phyloP scores from a whole-genome alignment of 805 yeast genomes.

The Candida broadrunensis region DNA sequence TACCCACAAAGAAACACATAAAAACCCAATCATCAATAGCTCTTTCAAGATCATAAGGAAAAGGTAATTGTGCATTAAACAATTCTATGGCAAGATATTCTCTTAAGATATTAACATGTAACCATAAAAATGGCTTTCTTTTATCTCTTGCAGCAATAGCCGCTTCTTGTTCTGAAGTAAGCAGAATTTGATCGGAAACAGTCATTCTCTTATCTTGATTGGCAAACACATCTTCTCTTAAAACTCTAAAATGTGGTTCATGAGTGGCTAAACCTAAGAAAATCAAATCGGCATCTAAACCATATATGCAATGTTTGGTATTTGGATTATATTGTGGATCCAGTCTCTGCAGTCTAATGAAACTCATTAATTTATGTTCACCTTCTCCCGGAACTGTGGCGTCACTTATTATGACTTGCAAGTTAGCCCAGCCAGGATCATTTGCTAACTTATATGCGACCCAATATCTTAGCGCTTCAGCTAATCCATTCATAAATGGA shows the following conservation, averaged over 20 bases:
- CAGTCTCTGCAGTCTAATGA: conserved; percentile 83
- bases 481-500: conserved; percentile 91
- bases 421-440: conserved; percentile 91
- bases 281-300: conserved; percentile 96
- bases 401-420: conserved; percentile 89
- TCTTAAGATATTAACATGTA: conserved; percentile 81
- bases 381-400: conserved; percentile 99
- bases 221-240: conserved; percentile 96
- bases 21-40: conserved; percentile 99
- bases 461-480: conserved; percentile 84
- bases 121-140: conserved; percentile 89
- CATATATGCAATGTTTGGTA: conserved; percentile 94
- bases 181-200: conserved; percentile 47
- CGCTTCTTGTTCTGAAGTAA: conserved; percentile 58
- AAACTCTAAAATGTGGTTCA: conserved; percentile 91
- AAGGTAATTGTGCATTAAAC: conserved; percentile 62
- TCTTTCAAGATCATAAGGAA: conserved; percentile 83
- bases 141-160: conserved; percentile 40
- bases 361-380: conserved; percentile 97
- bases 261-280: conserved; percentile 95
- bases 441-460: conserved; percentile 80
- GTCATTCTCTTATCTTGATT: conserved; percentile 53
- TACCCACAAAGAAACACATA: conserved; percentile 98
- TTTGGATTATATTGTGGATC: conserved; percentile 89
- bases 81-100: conserved; percentile 87